phyloP scores from a whole-genome alignment of 2,329 filamentous ascomycete species.

The Huntiella abstrusa region DNA sequence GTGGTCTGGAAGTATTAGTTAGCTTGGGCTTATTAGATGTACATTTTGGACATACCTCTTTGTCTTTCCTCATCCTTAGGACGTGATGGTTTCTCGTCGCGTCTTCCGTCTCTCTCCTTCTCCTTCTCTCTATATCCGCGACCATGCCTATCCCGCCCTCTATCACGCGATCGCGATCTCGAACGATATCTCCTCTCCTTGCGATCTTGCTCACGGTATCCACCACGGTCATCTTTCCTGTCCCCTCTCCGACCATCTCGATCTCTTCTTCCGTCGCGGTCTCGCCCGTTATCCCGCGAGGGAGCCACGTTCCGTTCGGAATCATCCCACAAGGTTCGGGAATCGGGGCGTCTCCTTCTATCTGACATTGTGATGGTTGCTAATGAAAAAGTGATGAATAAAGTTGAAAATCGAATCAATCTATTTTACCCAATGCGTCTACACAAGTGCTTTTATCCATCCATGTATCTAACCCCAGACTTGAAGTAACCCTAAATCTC shows the following conservation, averaged over 20 bases:
- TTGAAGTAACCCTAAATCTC: background rate
- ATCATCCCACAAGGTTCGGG: constrained; percentile 43
- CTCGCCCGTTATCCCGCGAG: background rate
- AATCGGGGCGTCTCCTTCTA: constrained; percentile 24
- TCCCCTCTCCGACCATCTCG: background rate
- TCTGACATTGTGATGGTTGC: background rate
- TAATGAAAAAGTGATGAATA: no score
- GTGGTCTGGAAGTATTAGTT: constrained; percentile 14
- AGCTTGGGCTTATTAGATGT: background rate
- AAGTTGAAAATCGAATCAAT: no score
- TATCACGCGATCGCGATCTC: constrained; percentile 7
- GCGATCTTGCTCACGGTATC: constrained; percentile 16
- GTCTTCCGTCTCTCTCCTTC: constrained; percentile 15
- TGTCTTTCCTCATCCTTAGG: background rate
- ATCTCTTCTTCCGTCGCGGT: constrained; percentile 12
- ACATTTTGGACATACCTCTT: background rate
- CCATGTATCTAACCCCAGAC: background rate
- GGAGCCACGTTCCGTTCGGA: constrained; percentile 22
- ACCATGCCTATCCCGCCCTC: constrained; percentile 17
- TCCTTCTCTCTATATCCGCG: background rate
- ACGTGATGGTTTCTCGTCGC: constrained; percentile 10
- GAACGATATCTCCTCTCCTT: constrained; percentile 4
- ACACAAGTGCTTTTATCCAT: no score
- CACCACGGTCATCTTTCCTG: constrained; percentile 12
- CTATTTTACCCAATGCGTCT: no score